phyloP scores from a whole-genome alignment of 2,329 filamentous ascomycete genomes.

The Phaeosphaeriaceae sp. region DNA sequence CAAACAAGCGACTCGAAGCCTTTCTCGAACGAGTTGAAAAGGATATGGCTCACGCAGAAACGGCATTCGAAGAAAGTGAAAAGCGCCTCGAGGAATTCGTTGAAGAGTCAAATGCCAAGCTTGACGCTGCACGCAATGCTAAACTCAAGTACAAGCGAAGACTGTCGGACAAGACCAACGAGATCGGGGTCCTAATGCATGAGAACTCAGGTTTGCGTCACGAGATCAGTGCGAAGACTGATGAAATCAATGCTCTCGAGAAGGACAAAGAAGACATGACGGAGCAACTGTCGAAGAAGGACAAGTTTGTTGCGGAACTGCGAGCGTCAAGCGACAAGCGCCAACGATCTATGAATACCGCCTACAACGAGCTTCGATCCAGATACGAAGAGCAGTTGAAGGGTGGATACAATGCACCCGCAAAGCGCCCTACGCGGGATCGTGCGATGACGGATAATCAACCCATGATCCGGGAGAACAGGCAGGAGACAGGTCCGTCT shows the following conservation, averaged over 20 bases:
- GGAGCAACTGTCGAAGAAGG: slow-evolving; percentile 34
- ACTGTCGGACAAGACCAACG: slow-evolving; percentile 33
- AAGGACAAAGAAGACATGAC: slow-evolving; percentile 29
- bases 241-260: slow-evolving; percentile 31
- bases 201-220: slow-evolving; percentile 39
- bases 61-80: slow-evolving; percentile 39
- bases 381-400: slow-evolving; percentile 22
- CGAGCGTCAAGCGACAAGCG: slow-evolving; percentile 26
- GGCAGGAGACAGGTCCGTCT: slow-evolving; percentile 9
- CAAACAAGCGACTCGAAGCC: slow-evolving; percentile 40
- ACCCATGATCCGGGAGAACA: neutral
- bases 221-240: slow-evolving; percentile 31
- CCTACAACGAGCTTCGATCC: slow-evolving; percentile 27
- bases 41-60: slow-evolving; percentile 39
- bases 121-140: slow-evolving; percentile 32
- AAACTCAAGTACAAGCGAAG: slow-evolving; percentile 42
- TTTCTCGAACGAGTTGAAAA: slow-evolving; percentile 41
- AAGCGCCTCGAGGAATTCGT: slow-evolving; percentile 36
- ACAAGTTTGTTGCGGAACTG: slow-evolving; percentile 35
- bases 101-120: slow-evolving; percentile 37
- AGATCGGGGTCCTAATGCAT: slow-evolving; percentile 35
- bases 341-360: slow-evolving; percentile 28
- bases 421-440: slow-evolving; percentile 21
- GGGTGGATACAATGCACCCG: slow-evolving; percentile 16
- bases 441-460: slow-evolving; percentile 9